Evolutionary conservation across 2,329 filamentous ascomycete species (phyloP).

Genomic region (Cryphonectria japonica): DNA sequence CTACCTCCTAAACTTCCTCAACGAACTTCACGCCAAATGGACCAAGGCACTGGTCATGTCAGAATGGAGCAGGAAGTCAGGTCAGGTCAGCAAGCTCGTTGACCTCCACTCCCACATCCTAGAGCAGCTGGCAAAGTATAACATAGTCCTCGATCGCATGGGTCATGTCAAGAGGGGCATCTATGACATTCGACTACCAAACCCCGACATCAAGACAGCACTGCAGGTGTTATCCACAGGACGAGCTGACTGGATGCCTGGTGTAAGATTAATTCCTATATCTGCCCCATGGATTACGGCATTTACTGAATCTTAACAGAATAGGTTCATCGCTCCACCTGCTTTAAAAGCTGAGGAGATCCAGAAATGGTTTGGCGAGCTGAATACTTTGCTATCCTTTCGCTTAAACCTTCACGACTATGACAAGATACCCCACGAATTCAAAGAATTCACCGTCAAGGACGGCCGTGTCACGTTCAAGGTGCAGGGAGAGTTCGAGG

Average conservation of each 20-base stretch:
- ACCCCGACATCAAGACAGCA: constrained; percentile 89
- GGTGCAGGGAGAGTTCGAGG: constrained; percentile 83
- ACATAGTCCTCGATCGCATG: constrained; percentile 63
- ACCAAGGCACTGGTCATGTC: constrained; percentile 90
- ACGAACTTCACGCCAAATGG: constrained; percentile 82
- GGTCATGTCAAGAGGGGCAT: constrained; percentile 75
- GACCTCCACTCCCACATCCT: constrained; percentile 80
- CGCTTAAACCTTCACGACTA: constrained; percentile 85
- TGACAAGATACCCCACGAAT: constrained; percentile 73
- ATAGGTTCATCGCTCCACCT: constrained; percentile 77
- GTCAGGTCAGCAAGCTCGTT: constrained; percentile 83
- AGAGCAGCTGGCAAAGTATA: constrained; percentile 63
- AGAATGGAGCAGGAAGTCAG: constrained; percentile 83
- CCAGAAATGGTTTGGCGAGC: constrained; percentile 73
- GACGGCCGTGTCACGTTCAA: constrained; percentile 90
- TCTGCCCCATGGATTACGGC: constrained; percentile 39
- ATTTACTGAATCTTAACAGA: constrained; percentile 46
- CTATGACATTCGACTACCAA: constrained; percentile 74
- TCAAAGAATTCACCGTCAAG: constrained; percentile 76
- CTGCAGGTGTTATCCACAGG: constrained; percentile 82
- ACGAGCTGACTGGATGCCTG: constrained; percentile 76
- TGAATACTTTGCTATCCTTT: constrained; percentile 82
- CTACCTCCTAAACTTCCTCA: constrained; percentile 74
- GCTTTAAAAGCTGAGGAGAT: constrained; percentile 73
- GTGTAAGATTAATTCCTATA: constrained; percentile 54